Conservation (phyloP, 148 eudicot species). For the Vaccinium vitisidaea region DNA sequence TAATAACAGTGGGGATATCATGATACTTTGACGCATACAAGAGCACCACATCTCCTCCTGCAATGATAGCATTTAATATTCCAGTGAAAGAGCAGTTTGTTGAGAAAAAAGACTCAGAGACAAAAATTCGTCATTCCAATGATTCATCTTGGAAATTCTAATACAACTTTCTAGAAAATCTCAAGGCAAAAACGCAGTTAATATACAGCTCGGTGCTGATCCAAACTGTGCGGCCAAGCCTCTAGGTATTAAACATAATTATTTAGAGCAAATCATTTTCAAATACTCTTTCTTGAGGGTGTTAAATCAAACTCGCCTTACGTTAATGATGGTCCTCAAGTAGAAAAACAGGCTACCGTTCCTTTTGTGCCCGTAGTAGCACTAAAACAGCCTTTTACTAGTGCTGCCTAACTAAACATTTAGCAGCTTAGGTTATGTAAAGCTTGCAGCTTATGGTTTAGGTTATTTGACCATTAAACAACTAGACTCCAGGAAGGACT, state of each 20-base stretch:
- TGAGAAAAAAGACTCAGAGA: too few species aligned
- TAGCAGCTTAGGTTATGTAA: background rate
- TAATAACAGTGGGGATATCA: conserved; percentile 61
- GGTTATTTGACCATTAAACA: background rate
- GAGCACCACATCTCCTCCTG: conserved; percentile 85
- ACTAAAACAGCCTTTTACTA: background rate
- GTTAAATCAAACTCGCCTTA: background rate
- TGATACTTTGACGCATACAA: conserved; percentile 88
- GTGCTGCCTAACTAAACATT: background rate
- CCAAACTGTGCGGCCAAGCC: background rate
- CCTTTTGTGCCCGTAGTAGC: background rate
- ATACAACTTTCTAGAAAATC: background rate
- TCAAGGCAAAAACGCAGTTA: background rate
- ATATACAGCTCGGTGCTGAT: background rate
- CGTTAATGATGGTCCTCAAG: background rate
- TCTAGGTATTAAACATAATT: background rate
- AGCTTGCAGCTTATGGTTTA: background rate
- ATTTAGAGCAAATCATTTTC: background rate
- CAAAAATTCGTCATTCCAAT: background rate
- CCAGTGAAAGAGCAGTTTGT: background rate
- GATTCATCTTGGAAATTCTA: background rate
- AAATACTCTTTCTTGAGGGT: background rate
- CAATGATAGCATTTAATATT: conserved; percentile 16
- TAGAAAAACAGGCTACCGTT: background rate
- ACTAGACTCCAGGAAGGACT: background rate